Evolutionary conservation across 345 rosid species (phyloP).

Genomic region (Bruguiera parviflora): DNA sequence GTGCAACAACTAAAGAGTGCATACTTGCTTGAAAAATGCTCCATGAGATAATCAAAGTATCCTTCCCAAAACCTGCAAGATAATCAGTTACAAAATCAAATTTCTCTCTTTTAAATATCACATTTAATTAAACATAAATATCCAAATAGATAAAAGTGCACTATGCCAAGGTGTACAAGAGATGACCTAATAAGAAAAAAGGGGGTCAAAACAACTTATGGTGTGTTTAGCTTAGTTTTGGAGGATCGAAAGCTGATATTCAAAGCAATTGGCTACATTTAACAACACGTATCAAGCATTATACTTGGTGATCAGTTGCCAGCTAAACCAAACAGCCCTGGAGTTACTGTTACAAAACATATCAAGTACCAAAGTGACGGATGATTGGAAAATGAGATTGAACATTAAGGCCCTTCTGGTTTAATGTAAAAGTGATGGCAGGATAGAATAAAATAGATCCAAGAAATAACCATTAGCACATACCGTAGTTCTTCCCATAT

Average conservation of each 20-base stretch:
- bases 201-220: too few relatives aligned
- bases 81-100: neutral
- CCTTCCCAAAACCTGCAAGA: constrained; percentile 98
- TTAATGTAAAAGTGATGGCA: neutral
- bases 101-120: neutral
- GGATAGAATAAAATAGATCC: neutral
- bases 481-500: constrained; percentile 97
- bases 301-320: too few relatives aligned
- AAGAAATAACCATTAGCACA: constrained; percentile 9
- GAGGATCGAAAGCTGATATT: too few relatives aligned
- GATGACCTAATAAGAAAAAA: neutral
- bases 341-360: too few relatives aligned
- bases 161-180: neutral
- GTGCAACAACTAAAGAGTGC: constrained; percentile 16
- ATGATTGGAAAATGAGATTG: too few relatives aligned
- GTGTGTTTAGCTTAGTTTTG: too few relatives aligned
- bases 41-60: constrained; percentile 89
- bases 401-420: neutral
- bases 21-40: constrained; percentile 71
- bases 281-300: too few relatives aligned
- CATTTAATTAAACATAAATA: too few relatives aligned
- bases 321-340: too few relatives aligned
- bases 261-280: too few relatives aligned
- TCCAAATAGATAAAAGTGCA: neutral
- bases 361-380: too few relatives aligned